These are phyloP conservation scores for Euphorbia neoarborescens DNA, from an alignment of 441 rosid genomes.

Conservation along the genomic window DNA sequence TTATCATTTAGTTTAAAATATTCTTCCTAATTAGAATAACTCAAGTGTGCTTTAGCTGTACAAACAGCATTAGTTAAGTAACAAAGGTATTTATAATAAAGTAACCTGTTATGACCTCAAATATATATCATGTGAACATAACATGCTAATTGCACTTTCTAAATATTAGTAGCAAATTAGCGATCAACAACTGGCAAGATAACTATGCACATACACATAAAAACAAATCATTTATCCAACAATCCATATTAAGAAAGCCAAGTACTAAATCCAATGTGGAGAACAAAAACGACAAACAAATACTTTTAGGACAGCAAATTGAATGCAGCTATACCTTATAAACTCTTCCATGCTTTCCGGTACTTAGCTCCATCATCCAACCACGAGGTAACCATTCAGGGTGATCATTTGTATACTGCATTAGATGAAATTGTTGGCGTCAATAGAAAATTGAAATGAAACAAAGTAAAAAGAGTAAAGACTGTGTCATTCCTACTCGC, in stretches of 20 bases:
- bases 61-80: background rate
- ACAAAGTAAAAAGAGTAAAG: background rate
- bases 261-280: background rate
- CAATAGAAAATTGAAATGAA: slow-evolving; percentile 10
- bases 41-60: background rate
- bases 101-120: background rate
- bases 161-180: background rate
- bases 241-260: background rate
- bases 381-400: slow-evolving; percentile 43
- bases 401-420: slow-evolving; percentile 17
- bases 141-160: background rate
- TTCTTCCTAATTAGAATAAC: background rate
- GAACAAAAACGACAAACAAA: slow-evolving; percentile 9
- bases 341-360: slow-evolving; percentile 20
- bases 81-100: background rate
- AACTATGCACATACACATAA: background rate
- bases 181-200: background rate
- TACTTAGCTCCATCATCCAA: slow-evolving; percentile 29
- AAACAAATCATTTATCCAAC: background rate
- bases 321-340: slow-evolving; percentile 33
- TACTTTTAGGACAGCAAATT: slow-evolving; percentile 1
- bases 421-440: slow-evolving; percentile 20
- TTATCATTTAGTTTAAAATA: background rate
- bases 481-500: slow-evolving; percentile 22
- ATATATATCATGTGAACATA: background rate